Conservation (phyloP, 345 rosid genomes). For the Murraya paniculata region DNA sequence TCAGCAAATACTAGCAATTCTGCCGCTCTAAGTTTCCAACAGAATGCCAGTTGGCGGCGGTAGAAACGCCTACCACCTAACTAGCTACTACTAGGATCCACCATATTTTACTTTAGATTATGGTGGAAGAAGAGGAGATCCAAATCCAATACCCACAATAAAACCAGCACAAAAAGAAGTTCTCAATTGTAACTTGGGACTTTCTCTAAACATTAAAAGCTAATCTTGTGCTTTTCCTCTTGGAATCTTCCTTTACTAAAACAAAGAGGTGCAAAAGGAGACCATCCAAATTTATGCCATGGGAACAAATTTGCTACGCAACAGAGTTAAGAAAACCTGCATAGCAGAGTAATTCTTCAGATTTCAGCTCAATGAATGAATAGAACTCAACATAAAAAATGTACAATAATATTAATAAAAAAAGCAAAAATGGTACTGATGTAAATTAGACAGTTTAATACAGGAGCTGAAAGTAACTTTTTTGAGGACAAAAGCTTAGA, state of each 20-base stretch:
- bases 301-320: neutral
- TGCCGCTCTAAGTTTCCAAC: no score
- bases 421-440: neutral
- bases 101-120: neutral
- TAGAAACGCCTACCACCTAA: no score
- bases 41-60: no score
- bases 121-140: neutral
- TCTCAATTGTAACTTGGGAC: neutral
- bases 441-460: neutral
- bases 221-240: neutral
- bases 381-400: neutral
- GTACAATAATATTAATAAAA: neutral
- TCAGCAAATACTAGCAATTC: no score
- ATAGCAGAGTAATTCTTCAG: neutral
- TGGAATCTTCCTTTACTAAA: neutral
- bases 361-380: neutral
- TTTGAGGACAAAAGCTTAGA: neutral
- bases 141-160: no score
- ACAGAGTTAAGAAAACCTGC: neutral
- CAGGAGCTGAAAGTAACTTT: neutral
- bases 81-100: no score
- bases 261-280: neutral
- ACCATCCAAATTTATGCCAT: neutral
- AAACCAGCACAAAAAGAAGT: no score
- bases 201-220: neutral